These are phyloP conservation scores for Rhizopogon vesiculosus DNA, from an alignment of 768 basidiomycete species.

Conservation along the genomic window DNA sequence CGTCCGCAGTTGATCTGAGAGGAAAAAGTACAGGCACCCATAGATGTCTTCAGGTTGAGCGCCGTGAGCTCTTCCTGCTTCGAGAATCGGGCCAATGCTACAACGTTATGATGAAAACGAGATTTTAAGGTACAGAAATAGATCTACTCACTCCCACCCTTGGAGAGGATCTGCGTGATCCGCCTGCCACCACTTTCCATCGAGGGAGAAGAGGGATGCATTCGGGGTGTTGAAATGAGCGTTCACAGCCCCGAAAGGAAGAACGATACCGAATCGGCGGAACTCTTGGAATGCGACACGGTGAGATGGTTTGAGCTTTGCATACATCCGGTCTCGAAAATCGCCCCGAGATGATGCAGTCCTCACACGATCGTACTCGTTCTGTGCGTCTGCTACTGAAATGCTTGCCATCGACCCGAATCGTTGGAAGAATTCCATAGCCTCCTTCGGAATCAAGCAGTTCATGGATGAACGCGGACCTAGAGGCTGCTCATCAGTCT, in stretches of 20 bases:
- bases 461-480: conserved; percentile 13
- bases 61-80: conserved; percentile 33
- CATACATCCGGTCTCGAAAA: conserved; percentile 36
- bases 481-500: neutral
- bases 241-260: conserved; percentile 42
- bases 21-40: conserved; percentile 46
- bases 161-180: conserved; percentile 40
- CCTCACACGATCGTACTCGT: conserved; percentile 29
- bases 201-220: conserved; percentile 39
- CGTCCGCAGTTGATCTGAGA: conserved; percentile 33
- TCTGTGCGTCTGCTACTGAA: conserved; percentile 20
- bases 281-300: conserved; percentile 38
- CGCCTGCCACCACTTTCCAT: conserved; percentile 40
- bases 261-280: conserved; percentile 36
- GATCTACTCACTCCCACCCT: conserved; percentile 45
- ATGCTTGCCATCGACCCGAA: conserved; percentile 6
- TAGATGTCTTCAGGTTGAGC: conserved; percentile 39
- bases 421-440: neutral
- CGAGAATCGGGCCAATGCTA: conserved; percentile 37
- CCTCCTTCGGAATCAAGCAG: conserved; percentile 7
- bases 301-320: conserved; percentile 37
- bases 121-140: neutral
- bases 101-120: neutral
- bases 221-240: conserved; percentile 39
- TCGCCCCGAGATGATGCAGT: conserved; percentile 35